phyloP scores from a whole-genome alignment of 2,329 filamentous ascomycete genomes.

The Apiospora arundinis region DNA sequence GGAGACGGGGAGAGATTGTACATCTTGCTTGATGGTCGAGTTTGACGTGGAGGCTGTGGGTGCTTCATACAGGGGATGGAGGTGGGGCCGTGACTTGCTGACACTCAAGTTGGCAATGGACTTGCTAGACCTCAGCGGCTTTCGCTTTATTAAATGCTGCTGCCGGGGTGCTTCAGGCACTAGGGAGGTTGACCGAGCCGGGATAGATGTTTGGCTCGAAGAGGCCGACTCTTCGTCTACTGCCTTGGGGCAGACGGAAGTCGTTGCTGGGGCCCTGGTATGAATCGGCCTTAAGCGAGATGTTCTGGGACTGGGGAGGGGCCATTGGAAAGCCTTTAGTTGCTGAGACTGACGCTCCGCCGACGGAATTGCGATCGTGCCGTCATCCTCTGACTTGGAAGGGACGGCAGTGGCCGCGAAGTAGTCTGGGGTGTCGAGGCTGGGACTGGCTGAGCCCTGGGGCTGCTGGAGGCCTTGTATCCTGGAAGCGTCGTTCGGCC shows the following conservation, averaged over 20 bases:
- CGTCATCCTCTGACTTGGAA: constrained; percentile 33
- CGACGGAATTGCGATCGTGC: constrained; percentile 34
- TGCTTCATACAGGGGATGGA: constrained; percentile 26
- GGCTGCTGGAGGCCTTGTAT: constrained; percentile 17
- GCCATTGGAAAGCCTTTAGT: constrained; percentile 24
- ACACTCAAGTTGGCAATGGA: constrained; percentile 32
- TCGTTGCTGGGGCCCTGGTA: constrained; percentile 32
- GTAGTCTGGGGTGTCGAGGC: constrained; percentile 28
- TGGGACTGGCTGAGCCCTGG: constrained; percentile 14
- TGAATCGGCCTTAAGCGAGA: constrained; percentile 27
- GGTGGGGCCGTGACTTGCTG: constrained; percentile 30
- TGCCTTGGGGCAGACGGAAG: constrained; percentile 52
- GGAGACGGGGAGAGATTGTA: constrained; percentile 33
- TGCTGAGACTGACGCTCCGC: constrained; percentile 23
- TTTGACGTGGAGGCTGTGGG: constrained; percentile 21
- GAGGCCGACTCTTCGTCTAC: constrained; percentile 21
- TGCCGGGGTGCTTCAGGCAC: constrained; percentile 33
- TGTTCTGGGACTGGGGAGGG: constrained; percentile 11
- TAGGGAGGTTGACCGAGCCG: constrained; percentile 42
- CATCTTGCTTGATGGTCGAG: constrained; percentile 19
- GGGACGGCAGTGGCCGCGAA: constrained; percentile 27
- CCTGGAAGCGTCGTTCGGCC: constrained; percentile 38
- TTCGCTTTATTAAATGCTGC: constrained; percentile 28
- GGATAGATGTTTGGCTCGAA: constrained; percentile 35
- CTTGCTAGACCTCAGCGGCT: constrained; percentile 32